These are phyloP conservation scores for Drechslerella coelobrocha DNA, from an alignment of 2,329 filamentous ascomycete genomes.

Conservation along the genomic window DNA sequence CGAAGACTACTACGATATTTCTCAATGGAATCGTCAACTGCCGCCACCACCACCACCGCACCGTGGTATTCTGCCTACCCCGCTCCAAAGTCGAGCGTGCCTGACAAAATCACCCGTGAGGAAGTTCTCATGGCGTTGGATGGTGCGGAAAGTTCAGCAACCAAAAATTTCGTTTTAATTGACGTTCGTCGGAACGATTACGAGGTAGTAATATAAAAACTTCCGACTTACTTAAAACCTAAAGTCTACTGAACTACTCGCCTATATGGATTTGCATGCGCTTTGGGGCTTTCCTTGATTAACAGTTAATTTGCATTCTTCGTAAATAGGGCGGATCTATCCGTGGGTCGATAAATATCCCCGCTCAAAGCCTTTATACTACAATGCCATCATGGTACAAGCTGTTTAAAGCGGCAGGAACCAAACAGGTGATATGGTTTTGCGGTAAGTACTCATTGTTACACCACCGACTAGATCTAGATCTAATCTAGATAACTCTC, in stretches of 20 bases:
- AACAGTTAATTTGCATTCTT: background rate
- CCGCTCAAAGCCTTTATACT: constrained; percentile 59
- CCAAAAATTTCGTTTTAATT: constrained; percentile 59
- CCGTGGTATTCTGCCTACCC: constrained; percentile 61
- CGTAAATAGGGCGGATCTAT: constrained; percentile 13
- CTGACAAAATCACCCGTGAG: constrained; percentile 55
- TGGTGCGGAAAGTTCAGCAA: constrained; percentile 51
- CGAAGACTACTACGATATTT: background rate
- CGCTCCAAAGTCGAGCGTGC: constrained; percentile 55
- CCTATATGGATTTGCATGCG: no score
- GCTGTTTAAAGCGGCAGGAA: constrained; percentile 55
- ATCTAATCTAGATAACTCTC: background rate
- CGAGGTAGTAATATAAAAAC: constrained; percentile 7
- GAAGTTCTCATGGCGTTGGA: constrained; percentile 58
- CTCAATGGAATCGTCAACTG: constrained; percentile 1
- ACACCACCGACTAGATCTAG: no score
- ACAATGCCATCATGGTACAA: constrained; percentile 57
- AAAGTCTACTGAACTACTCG: background rate
- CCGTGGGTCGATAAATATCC: constrained; percentile 55
- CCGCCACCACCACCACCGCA: background rate
- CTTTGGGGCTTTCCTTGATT: no score
- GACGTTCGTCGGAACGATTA: constrained; percentile 58
- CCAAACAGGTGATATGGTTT: constrained; percentile 59
- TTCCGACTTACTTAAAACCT: background rate
- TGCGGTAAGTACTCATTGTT: constrained; percentile 60